A percentile compares a stretch with the other conserved stretches of the same genome.
Conservation (phyloP, 495 filamentous ascomycete species). For the Talaromyces trachyspermus region DNA sequence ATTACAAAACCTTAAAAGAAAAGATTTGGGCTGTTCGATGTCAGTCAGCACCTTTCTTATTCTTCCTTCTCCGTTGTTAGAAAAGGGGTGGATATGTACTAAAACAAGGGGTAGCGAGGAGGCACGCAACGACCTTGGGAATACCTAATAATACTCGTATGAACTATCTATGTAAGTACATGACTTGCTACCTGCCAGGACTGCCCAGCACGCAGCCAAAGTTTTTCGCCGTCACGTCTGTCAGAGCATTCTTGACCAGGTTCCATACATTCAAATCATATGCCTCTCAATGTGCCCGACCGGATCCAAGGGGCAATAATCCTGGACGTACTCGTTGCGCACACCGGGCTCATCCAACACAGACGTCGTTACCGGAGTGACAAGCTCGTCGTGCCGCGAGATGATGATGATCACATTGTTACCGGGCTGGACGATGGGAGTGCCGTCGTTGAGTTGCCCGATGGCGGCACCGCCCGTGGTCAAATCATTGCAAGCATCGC, state of each 20-base stretch:
- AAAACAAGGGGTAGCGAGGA: no score
- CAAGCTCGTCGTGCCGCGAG: conserved; percentile 41
- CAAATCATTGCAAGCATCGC: conserved; percentile 41
- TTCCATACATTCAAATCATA: conserved; percentile 50
- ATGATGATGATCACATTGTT: conserved; percentile 44
- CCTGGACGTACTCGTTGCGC: conserved; percentile 38
- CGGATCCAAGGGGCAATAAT: conserved; percentile 35
- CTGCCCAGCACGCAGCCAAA: conserved; percentile 32
- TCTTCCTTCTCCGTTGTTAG: no score
- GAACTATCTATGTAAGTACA: no score
- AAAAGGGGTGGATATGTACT: no score
- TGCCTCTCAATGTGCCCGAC: conserved; percentile 46
- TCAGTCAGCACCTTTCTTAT: no score
- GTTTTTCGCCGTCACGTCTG: conserved; percentile 25
- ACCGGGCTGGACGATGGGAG: conserved; percentile 38
- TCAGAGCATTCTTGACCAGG: conserved; percentile 44
- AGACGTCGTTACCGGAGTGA: conserved; percentile 35
- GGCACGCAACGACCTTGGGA: no score
- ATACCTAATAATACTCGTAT: no score
- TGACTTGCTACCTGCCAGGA: conserved; percentile 23
- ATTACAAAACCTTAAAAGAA: no score
- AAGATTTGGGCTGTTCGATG: no score
- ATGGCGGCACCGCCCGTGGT: conserved; percentile 31
- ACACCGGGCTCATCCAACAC: conserved; percentile 41
- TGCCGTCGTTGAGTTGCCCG: conserved; percentile 31